These are phyloP conservation scores for Spizellomyces sp. DNA, from an alignment of 192 early-diverging fungal genomes.

Conservation along the genomic window DNA sequence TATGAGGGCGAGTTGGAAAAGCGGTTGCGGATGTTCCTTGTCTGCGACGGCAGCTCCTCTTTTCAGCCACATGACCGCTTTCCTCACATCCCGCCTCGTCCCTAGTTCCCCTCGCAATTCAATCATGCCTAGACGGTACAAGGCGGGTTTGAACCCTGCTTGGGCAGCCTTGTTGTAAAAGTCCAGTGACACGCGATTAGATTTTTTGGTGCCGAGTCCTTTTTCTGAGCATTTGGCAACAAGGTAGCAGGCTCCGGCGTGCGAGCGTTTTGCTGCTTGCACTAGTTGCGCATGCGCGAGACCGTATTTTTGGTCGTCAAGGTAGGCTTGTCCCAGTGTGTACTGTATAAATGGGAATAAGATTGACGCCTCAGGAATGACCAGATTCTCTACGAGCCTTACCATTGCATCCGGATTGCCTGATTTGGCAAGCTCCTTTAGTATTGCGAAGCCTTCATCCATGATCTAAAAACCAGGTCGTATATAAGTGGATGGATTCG, in stretches of 20 bases:
- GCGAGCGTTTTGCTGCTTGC: conserved; percentile 69
- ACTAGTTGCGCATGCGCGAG: conserved; percentile 74
- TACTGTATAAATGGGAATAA: conserved; percentile 15
- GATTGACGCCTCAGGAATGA: conserved; percentile 48
- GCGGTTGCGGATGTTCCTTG: conserved; percentile 63
- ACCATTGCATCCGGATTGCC: conserved; percentile 71
- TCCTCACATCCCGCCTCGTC: conserved; percentile 63
- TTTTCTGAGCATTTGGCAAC: conserved; percentile 68
- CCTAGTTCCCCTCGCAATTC: conserved; percentile 77
- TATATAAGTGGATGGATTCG: neutral
- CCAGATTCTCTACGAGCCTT: conserved; percentile 56
- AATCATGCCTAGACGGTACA: conserved; percentile 75
- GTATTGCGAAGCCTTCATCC: conserved; percentile 69
- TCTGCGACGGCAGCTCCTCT: conserved; percentile 70
- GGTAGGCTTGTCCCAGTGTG: conserved; percentile 43
- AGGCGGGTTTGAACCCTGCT: conserved; percentile 62
- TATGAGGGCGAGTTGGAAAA: conserved; percentile 73
- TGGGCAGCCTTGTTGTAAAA: conserved; percentile 76
- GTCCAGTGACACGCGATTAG: conserved; percentile 60
- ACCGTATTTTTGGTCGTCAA: conserved; percentile 55
- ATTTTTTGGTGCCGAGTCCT: conserved; percentile 64
- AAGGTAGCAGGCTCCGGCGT: conserved; percentile 67
- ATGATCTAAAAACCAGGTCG: conserved; percentile 26
- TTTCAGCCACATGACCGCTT: conserved; percentile 81
- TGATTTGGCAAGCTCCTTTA: conserved; percentile 58